Evolutionary conservation across 2,329 filamentous ascomycete species (phyloP), one percentile per base, ranked within the genome.

Genomic region (Thielaviopsis euricoi): DNA sequence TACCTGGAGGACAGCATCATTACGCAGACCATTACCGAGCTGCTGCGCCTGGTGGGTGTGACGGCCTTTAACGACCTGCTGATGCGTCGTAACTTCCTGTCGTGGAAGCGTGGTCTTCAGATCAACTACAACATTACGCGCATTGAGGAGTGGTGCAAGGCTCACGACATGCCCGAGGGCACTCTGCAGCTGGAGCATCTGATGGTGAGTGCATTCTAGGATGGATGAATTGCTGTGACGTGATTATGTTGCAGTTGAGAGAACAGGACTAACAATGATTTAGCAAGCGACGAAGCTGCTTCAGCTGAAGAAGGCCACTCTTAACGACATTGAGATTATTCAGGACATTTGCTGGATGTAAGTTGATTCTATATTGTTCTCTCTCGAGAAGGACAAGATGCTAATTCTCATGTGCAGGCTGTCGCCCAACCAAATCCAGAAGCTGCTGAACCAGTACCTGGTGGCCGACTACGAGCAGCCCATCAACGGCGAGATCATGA

Each of bases 301-400:
- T 63, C 93, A 98, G 71, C 78, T 98, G 62, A 98, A 98, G 83
- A 98, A 98, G 76, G 93, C 93, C 9, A 98, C 93, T 0, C 74
- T 98, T 68, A 98, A 97, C 70, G 93, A 98, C 67, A 98, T 98
- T 66, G 93, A 98, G 73, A 98, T 98, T 66, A 98, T 98, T 67
- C 93, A 98, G 75, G 93, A 98, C 70, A 98, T 98, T 66, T 98
- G 93, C 80, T 97, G 91, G 91, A 97, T 97, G 91, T 94, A 74
- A 82, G 87, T 80, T 15, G n/a, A n/a, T 9, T 40, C 37, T 33
- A 53, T n/a, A 13, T 12, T 22, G 5, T 33, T 17, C 12, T 9
- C 23, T 53, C 46, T 51, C 40, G 9, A 22, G 9, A n/a, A 43
- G 13, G 22, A 26, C 52, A 22, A 22, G 29, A 19, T 26, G 63